A percentile compares a stretch with the other conserved stretches of the same genome.
phyloP scores from a whole-genome alignment of 306 rosid species.

The Acacia crassicarpa region DNA sequence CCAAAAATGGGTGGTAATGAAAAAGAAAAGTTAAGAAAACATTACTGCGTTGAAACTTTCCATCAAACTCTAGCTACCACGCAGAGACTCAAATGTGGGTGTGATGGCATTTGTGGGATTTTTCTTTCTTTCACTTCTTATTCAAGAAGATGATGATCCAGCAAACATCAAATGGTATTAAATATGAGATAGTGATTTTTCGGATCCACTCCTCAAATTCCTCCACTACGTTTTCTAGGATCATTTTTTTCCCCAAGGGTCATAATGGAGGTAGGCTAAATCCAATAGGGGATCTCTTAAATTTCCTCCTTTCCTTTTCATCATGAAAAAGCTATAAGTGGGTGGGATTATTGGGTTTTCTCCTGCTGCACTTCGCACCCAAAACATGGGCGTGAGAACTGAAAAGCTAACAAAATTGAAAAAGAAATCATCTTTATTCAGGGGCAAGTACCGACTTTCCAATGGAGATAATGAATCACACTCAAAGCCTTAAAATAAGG shows the following conservation, averaged over 20 bases:
- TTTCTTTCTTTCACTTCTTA: slow-evolving; percentile 28
- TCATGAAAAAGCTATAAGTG: slow-evolving; percentile 35
- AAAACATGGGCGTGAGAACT: slow-evolving; percentile 31
- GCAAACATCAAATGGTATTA: slow-evolving; percentile 17
- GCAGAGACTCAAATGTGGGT: neutral
- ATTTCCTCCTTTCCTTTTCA: slow-evolving; percentile 33
- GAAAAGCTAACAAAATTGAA: slow-evolving; percentile 25
- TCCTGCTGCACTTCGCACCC: slow-evolving; percentile 8
- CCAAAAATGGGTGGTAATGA: neutral
- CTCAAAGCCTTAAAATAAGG: slow-evolving; percentile 58
- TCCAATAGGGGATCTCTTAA: neutral
- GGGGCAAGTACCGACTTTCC: slow-evolving; percentile 42
- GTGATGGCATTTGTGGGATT: slow-evolving; percentile 27
- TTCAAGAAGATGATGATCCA: slow-evolving; percentile 19
- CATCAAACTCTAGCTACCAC: slow-evolving; percentile 4
- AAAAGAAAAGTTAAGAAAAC: neutral
- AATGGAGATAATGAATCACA: neutral
- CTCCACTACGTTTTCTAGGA: slow-evolving; percentile 10
- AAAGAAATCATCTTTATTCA: slow-evolving; percentile 11
- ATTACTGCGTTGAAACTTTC: slow-evolving; percentile 31
- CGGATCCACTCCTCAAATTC: slow-evolving; percentile 27
- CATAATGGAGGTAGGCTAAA: neutral
- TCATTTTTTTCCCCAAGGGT: slow-evolving; percentile 7
- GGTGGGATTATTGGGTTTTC: slow-evolving; percentile 33
- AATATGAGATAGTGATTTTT: slow-evolving; percentile 25